Base-by-base conservation (phyloP, 306 rosid genomes). In the Carpinus viminea region DNA sequence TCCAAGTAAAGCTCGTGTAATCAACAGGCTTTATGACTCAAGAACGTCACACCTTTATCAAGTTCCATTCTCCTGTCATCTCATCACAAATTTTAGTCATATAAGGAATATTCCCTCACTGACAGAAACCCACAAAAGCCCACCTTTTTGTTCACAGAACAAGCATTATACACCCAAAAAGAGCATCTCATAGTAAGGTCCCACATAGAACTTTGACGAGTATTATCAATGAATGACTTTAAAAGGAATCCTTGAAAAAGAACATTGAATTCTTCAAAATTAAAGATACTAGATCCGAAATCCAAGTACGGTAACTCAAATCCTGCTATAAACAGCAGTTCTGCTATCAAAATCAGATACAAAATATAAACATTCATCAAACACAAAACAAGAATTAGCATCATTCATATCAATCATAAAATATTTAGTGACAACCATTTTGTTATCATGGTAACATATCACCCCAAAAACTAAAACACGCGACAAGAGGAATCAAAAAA, bases 111-210 rank as follows among this genome's bases (percentile, higher is more conserved):
- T 73, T 73, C 73, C 38, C 52, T 20, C 18, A 50, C 74, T 43
- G 70, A 74, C 28, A 64, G 68, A 68, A 73, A 79, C 18, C 64
- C 68, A 68, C 51, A 78, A 86, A 82, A 75, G 50, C 20, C 13
- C 79, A 53, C 50, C 31, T 75, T 76, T 75, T 55, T n/a, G 43
- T 57, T 57, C 62, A 73, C 26, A 79, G 69, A 81, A 70, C 80
- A n/a, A 68, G 17, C 61, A 76, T 75, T 56, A 68, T 51, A 51
- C 57, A 78, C 76, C 59, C 72, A 64, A 75, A 75, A 76, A 66
- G 16, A 65, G 53, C 80, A 78, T 74, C 80, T 77, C 36, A 72
- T 17, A 64, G 64, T 77, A 76, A 76, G 56, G 80, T 78, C 78
- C 56, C 56, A 50, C 75, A 54, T 52, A 50, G 72, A 28, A 3